Percentiles rank a stretch among this genome's conserved stretches.
These are phyloP conservation scores for Chytridium lagenaria DNA, from an alignment of 371 early-diverging fungal species.

Conservation along the genomic window DNA sequence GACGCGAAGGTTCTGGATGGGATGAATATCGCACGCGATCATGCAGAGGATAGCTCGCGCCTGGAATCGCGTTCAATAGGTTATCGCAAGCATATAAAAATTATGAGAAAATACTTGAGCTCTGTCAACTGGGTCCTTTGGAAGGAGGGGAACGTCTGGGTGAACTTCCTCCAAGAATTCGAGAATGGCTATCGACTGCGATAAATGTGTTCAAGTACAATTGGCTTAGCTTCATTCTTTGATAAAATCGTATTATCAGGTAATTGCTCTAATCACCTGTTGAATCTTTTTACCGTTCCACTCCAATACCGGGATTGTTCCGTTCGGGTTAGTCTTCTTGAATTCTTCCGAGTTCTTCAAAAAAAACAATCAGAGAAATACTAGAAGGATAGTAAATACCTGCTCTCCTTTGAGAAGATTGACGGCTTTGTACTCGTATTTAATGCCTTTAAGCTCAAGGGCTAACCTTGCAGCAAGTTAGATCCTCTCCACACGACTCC, in stretches of 20 bases:
- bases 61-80: constrained; percentile 36
- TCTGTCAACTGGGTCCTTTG: constrained; percentile 67
- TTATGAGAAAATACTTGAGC: constrained; percentile 54
- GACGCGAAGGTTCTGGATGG: constrained; percentile 84
- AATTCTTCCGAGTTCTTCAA: constrained; percentile 59
- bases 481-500: too few relatives aligned
- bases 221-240: not conserved
- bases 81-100: not conserved
- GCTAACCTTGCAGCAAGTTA: too few relatives aligned
- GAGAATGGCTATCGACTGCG: constrained; percentile 76
- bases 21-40: constrained; percentile 88
- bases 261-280: constrained; percentile 11
- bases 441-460: constrained; percentile 75
- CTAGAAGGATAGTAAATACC: constrained; percentile 42
- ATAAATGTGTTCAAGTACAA: not conserved
- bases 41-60: constrained; percentile 76
- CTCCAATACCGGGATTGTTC: constrained; percentile 72
- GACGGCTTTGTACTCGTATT: constrained; percentile 67
- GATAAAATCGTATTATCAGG: not conserved
- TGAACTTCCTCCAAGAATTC: constrained; percentile 87
- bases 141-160: constrained; percentile 72
- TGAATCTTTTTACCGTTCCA: constrained; percentile 51
- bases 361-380: not conserved
- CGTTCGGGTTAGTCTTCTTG: constrained; percentile 66
- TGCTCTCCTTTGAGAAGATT: constrained; percentile 78